Base-by-base conservation (phyloP, 768 basidiomycete species). In the Mycena floridula region DNA sequence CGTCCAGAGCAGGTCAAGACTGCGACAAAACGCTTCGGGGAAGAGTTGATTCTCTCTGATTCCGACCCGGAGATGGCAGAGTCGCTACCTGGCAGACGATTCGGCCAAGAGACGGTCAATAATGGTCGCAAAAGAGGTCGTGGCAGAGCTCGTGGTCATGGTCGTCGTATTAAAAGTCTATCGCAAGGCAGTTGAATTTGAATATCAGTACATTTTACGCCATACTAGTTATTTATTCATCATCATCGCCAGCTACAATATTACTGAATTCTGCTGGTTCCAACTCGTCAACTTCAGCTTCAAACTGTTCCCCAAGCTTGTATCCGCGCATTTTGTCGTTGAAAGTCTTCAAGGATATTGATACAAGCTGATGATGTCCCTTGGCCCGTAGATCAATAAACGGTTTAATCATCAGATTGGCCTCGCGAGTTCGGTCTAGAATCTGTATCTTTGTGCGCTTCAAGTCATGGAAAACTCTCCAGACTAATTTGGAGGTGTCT, bases 281-380 rank as follows among this genome's bases (percentile, higher is more conserved):
- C 28, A 30, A 30, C 28, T 30, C 28, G 16, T 30, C 28, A 16
- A 30, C 16, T 16, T 30, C 28, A 9, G 28, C 9, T 9, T 9
- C 28, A 30, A 30, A 30, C 16, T 9, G 9, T 9, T 16, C 28
- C 28, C 28, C 28, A 30, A 8, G 23, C 22, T 56, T 40, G 28
- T 60, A 39, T 1, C 28, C 45, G 4, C 27, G 1, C 0, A 63
- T 42, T 11, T 66, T 67, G 42, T 59, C 59, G 45, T 69, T 69
- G 50, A 67, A 67, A 3, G 52, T 61, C 1, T 52, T 46, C 0
- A 69, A 43, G 0, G 59, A 61, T 0, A 56, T 48, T 0, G 56
- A 54, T 38, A 54, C 50, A 7, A 63, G 49, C 13, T 54, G 58
- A 5, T 50, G 26, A 1, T 51, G 44, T 7, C 63, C 62, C 1